These are phyloP conservation scores for Rhodotorula sp. DNA, from an alignment of 1,284 basidiomycete genomes.

Conservation along the genomic window DNA sequence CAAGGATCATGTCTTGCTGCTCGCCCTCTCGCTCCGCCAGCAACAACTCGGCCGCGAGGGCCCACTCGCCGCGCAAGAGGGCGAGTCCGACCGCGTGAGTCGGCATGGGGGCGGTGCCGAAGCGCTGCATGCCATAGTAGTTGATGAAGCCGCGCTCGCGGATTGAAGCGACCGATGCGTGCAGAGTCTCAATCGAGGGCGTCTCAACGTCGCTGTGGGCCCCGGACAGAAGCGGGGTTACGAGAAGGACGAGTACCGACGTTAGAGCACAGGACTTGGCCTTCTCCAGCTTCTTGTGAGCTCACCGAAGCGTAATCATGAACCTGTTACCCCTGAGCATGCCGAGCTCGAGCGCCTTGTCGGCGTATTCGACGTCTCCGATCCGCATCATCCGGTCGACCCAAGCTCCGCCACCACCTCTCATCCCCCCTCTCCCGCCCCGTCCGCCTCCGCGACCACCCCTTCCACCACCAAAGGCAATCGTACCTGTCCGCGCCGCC, in stretches of 20 bases:
- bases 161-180: constrained; percentile 72
- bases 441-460: constrained; percentile 20
- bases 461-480: constrained; percentile 32
- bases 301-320: constrained; percentile 84
- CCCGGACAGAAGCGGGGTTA: too few species aligned
- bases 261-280: too few species aligned
- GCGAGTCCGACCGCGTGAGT: constrained; percentile 92
- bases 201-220: constrained; percentile 71
- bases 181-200: constrained; percentile 66
- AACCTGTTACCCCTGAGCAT: constrained; percentile 96
- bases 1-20: constrained; percentile 76
- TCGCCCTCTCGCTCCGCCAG: constrained; percentile 79
- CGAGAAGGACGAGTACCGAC: too few species aligned
- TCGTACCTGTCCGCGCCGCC: constrained; percentile 61
- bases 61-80: constrained; percentile 84
- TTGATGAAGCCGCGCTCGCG: constrained; percentile 91
- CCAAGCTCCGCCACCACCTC: constrained; percentile 18
- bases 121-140: constrained; percentile 98
- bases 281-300: constrained; percentile 8
- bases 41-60: constrained; percentile 76
- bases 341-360: constrained; percentile 79
- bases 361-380: constrained; percentile 80
- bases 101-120: constrained; percentile 92
- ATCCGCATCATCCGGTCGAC: constrained; percentile 79
- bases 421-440: constrained; percentile 19